Evolutionary conservation across 495 filamentous ascomycete genomes (phyloP), one percentile per base, ranked within the genome.

Genomic region (Podospora anserina): DNA sequence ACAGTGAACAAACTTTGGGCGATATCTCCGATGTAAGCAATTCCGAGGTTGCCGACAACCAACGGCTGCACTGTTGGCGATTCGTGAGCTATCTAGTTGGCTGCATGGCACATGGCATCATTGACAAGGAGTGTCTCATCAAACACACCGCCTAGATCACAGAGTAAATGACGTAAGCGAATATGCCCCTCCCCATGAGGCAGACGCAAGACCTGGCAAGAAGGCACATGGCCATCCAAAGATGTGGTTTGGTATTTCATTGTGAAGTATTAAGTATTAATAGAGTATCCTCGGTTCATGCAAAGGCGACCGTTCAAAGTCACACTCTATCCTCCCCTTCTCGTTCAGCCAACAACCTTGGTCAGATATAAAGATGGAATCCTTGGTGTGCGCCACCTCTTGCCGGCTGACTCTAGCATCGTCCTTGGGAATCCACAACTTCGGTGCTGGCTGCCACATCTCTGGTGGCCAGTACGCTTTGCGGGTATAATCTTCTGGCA

Each of bases 401-500:
- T 88, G 84, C 34, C 77, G 75, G 67, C 85, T 88, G 20, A 92
- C 86, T 2, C 88, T 86, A 71, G 85, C 88, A 2, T 85, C 79
- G 75, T 93, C 91, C 20, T 81, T 81, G 0, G 90, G 89, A 5
- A 93, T 86, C 91, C 91, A 93, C 7, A 93, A 78, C 56, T 82
- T 79, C 5, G 90, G 89, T 0, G 86, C 81, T 0, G 79, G 78
- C 13, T 80, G 77, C 64, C 84, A 87, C 70, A 93, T 84, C 55
- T 89, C 88, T 0, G 90, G 90, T 70, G 92, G 85, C 64, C 84
- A 84, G 72, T 90, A 93, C 0, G 89, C 89, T 13, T 84, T 82
- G 30, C 78, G 74, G 16, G 83, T 74, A 53, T 90, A 83, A 49
- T 88, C 85, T 1, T 82, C 77, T 0, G 83, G 81, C 71, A 91